A percentile compares a stretch with the other conserved stretches of the same genome.
Evolutionary conservation across 495 filamentous ascomycete genomes (phyloP).

Genomic region (Barbatosphaeria neglecta): DNA sequence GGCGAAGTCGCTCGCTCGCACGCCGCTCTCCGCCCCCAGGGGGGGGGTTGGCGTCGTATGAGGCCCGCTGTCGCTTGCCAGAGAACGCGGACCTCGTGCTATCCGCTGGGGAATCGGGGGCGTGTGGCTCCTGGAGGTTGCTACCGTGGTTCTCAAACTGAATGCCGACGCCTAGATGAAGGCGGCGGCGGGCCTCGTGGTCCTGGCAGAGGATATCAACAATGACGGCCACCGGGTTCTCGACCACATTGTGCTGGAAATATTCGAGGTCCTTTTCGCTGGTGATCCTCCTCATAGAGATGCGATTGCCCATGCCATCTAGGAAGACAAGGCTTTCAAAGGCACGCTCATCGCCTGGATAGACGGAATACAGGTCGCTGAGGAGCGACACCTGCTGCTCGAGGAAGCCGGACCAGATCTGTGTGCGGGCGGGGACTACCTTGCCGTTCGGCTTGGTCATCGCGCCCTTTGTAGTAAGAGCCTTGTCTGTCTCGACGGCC

Average conservation of each 20-base stretch:
- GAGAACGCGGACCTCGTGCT: no score
- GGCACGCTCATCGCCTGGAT: background rate
- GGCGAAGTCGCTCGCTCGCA: background rate
- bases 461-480: background rate
- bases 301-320: background rate
- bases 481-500: conserved; percentile 15
- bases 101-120: background rate
- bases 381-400: background rate
- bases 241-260: background rate
- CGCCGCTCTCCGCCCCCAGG: background rate
- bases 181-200: background rate
- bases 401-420: conserved; percentile 1
- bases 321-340: background rate
- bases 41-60: no score
- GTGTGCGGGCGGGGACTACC: background rate
- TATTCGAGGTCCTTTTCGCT: background rate
- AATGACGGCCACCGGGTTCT: background rate
- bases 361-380: background rate
- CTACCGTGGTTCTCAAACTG: background rate
- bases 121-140: background rate
- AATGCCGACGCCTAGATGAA: background rate
- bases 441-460: background rate
- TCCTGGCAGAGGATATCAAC: background rate
- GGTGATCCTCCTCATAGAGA: background rate
- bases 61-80: no score